Percentiles rank a stretch among this genome's conserved stretches.
Conservation (phyloP, 2,329 filamentous ascomycete species). For the Mycocentrospora acerina region DNA sequence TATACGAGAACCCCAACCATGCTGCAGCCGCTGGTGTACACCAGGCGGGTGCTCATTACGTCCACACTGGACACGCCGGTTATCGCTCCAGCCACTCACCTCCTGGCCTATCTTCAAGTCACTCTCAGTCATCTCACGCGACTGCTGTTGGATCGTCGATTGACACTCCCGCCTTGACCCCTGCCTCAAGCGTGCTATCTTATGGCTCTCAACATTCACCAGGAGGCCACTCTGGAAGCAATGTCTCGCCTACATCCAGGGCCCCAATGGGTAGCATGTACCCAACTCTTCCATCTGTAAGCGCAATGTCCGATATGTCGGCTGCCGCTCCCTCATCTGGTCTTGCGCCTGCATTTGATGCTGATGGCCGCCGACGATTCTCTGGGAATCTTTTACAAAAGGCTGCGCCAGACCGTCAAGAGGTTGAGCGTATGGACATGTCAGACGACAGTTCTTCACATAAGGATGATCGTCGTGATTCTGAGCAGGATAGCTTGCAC, state of each 20-base stretch:
- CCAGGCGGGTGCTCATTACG: conserved; percentile 69
- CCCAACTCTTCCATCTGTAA: conserved; percentile 71
- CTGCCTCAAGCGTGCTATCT: conserved; percentile 72
- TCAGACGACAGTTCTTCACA: conserved; percentile 39
- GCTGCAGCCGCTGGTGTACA: conserved; percentile 77
- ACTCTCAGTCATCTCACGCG: conserved; percentile 55
- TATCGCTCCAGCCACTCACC: conserved; percentile 62
- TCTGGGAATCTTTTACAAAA: conserved; percentile 62
- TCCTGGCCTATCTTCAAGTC: conserved; percentile 41
- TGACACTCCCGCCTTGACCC: conserved; percentile 75
- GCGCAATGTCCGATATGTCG: conserved; percentile 61
- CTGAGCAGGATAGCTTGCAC: conserved; percentile 39
- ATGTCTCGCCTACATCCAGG: conserved; percentile 67
- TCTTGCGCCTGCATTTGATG: conserved; percentile 65
- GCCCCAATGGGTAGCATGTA: conserved; percentile 64
- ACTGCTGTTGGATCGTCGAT: conserved; percentile 44
- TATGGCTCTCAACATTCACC: conserved; percentile 79
- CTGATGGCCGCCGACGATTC: conserved; percentile 62
- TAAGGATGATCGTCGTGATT: conserved; percentile 34
- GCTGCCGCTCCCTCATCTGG: conserved; percentile 68
- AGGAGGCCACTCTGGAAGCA: conserved; percentile 61
- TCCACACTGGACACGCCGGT: conserved; percentile 50
- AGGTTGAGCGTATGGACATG: conserved; percentile 43
- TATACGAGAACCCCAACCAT: conserved; percentile 88
- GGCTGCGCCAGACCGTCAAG: conserved; percentile 38